Base-by-base conservation (phyloP, 148 eudicot genomes). In the Rhododendron ovatum region DNA sequence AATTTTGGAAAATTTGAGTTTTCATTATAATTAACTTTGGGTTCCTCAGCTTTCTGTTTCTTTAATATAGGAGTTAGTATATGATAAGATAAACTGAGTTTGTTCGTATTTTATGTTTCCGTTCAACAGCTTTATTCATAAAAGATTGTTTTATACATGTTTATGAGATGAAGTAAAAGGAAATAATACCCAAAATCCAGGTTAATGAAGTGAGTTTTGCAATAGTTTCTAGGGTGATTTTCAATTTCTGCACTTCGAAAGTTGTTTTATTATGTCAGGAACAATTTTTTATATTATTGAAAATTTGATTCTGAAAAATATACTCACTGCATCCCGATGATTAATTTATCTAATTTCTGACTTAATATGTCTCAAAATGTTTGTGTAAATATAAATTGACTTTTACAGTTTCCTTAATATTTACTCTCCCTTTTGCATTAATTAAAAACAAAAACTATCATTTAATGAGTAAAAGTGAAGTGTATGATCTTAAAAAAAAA, bases 1-100 rank as follows among this genome's bases (percentile, higher is more conserved):
- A 8, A 75, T 30, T 35, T 2, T 12, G 12, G 20, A 35, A 20
- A 39, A 5, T 5, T 3, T 51, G 53, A 37, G 30, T 13, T 78
- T 24, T 50, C 30, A 53, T 80, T 3, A 2, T 33, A 30, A 12
- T n/a, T 13, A 81, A 13, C 83, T 17, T 81, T 81, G 48, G 83
- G 83, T 81, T 81, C 71, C 71, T 57, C 83, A 37, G 71, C 48
- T 55, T 57, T 81, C 47, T 81, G 71, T 80, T 80, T 53, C 24
- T 80, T 14, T 28, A 81, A 17, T 81, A 24, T 55, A 17, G 35
- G 13, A 63, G 13, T 61, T 20, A 22, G 7, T 24, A 2, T 24
- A 7, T 24, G 28, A 63, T 24, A 18, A 20, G n/a, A 24, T 47
- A 82, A 59, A 51, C 35, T 11, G 50, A 59, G 50, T 82, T 37